These are phyloP conservation scores for Citrus sinensis DNA, from an alignment of 345 rosid species.

Conservation along the genomic window DVS_A1.0 CM039163.1:45866001-45866500, in stretches of 20 bases:
- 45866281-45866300: background rate
- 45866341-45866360: conserved; percentile 54
- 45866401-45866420: conserved; percentile 93
- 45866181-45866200: background rate
- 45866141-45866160: background rate
- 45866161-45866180: background rate
- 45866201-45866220: conserved; percentile 3
- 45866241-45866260: background rate
- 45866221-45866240: background rate
- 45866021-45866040: background rate
- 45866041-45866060: background rate
- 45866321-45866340: background rate
- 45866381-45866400: conserved; percentile 92
- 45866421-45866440: conserved; percentile 91
- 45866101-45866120: background rate
- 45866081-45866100: background rate
- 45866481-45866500: conserved; percentile 67
- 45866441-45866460: conserved; percentile 99
- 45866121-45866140: background rate
- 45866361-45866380: conserved; percentile 94
- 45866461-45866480: conserved; percentile 90
- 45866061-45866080: background rate
- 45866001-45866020: background rate
- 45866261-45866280: background rate
- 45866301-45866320: background rate